Evolutionary conservation across 805 yeast genomes (phyloP), one percentile per base, ranked within the genome.

Genomic region (Cyberlindnera lachancei): DNA sequence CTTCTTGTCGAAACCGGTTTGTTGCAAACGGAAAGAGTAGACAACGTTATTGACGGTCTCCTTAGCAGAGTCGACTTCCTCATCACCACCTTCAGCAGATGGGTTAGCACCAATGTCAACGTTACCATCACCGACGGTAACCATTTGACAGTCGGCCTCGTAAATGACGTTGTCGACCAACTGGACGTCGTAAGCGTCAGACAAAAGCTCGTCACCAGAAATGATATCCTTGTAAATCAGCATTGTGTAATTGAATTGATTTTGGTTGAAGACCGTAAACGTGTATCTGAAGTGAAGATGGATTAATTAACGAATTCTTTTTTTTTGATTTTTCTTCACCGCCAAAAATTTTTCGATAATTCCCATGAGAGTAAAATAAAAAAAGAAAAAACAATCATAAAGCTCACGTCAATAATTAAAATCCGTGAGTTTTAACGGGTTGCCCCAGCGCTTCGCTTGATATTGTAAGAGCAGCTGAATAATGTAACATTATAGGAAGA

Each of bases 61-160:
- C 53, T 72, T 71, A 66, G 80, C 85, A 34, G 83, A 95, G 55
- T 86, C 97, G 33, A 76, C 61, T 37, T 66, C 88, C 26, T 65
- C 87, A 35, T 60, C 86, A 62, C 70, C 96, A 52, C 72, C 97
- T 71, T 92, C 98, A 51, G 97, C 96, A 56, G 96, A 86, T 60
- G 98, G 96, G 81, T 92, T 92, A 58, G 95, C 98, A 71, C 98
- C 98, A 65, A 92, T 92, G 67, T 92, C 97, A 54, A 92, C 78
- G 61, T 92, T 92, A 57, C 77, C 96, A 61, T 86, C 83, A 64
- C 75, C 79, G 56, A 92, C 86, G 56, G 71, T 79, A 65, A 92
- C 76, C 92, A 87, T 79, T 56, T 75, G 70, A 71, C 96, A 87
- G 79, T 92, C 85, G 50, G 95, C 97, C 75, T 92, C 98, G 75